Conservation (phyloP, 2,329 filamentous ascomycete genomes). For the Metarhizium brunneum region DNA sequence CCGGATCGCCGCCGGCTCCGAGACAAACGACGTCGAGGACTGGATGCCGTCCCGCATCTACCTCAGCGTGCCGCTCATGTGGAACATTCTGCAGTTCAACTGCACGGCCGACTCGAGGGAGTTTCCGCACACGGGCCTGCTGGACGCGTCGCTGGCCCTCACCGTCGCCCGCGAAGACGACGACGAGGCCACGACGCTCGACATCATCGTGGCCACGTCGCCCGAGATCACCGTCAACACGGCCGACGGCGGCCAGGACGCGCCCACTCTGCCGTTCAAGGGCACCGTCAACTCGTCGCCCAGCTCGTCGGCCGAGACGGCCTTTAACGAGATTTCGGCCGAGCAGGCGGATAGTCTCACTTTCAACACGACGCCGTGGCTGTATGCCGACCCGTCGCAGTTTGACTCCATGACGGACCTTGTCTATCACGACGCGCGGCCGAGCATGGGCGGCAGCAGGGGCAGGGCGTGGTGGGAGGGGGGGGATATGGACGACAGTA, state of each 20-base stretch:
- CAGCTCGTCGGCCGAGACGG: constrained; percentile 13
- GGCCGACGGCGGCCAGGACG: constrained; percentile 39
- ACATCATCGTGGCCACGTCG: constrained; percentile 41
- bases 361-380: constrained; percentile 32
- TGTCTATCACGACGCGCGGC: constrained; percentile 20
- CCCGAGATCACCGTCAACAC: constrained; percentile 43
- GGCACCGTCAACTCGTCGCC: constrained; percentile 14
- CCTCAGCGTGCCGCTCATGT: constrained; percentile 43
- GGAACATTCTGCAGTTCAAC: constrained; percentile 41
- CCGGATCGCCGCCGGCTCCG: constrained; percentile 37
- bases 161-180: constrained; percentile 18
- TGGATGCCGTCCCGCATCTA: constrained; percentile 44
- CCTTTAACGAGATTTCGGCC: constrained; percentile 19
- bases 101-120: constrained; percentile 27
- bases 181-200: constrained; percentile 30
- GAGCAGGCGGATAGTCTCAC: constrained; percentile 27
- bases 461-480: constrained; percentile 31
- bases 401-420: constrained; percentile 28
- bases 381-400: constrained; percentile 32
- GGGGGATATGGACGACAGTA: constrained; percentile 27
- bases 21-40: constrained; percentile 37
- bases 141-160: constrained; percentile 32
- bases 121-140: constrained; percentile 26
- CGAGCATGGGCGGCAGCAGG: constrained; percentile 12
- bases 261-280: constrained; percentile 31